Percentiles rank a stretch among this genome's conserved stretches.
Evolutionary conservation across 2,329 filamentous ascomycete genomes (phyloP).

Genomic region (Colletotrichum spinosum): DNA sequence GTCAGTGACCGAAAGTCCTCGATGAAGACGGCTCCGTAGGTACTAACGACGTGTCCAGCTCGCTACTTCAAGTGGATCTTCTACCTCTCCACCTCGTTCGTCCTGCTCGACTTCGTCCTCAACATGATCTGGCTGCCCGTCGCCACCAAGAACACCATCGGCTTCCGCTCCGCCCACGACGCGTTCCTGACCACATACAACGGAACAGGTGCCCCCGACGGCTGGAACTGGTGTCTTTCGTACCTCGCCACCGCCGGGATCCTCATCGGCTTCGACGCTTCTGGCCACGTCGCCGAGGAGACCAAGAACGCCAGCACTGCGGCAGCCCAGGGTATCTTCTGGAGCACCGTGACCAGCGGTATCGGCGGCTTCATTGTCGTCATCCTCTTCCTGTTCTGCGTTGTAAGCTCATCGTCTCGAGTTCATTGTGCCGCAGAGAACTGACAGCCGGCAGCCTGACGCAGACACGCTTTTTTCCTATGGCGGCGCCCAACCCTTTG

Average conservation of each 20-base stretch:
- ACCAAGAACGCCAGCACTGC: conserved; percentile 67
- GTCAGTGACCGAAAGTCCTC: conserved; percentile 47
- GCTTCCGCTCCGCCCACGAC: conserved; percentile 68
- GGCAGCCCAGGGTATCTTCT: conserved; percentile 71
- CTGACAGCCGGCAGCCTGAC: conserved; percentile 53
- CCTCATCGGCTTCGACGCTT: conserved; percentile 71
- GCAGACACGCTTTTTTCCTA: conserved; percentile 64
- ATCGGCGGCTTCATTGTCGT: conserved; percentile 66
- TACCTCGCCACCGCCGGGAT: conserved; percentile 71
- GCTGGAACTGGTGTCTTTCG: conserved; percentile 73
- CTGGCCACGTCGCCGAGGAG: conserved; percentile 71
- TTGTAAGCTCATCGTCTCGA: conserved; percentile 48
- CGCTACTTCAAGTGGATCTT: conserved; percentile 62
- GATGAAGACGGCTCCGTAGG: rapidly evolving
- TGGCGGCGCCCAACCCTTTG: conserved; percentile 68
- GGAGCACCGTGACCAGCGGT: conserved; percentile 68
- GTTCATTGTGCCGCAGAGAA: neutral
- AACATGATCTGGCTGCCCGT: conserved; percentile 73
- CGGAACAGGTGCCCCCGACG: conserved; percentile 63
- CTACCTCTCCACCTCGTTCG: conserved; percentile 60
- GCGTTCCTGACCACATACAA: conserved; percentile 73
- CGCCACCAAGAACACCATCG: conserved; percentile 61
- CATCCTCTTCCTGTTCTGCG: conserved; percentile 70
- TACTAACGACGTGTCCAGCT: conserved; percentile 43
- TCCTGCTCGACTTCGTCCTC: conserved; percentile 68